phyloP scores from a whole-genome alignment of 768 basidiomycete genomes.

The Cyathus striatus region DNA sequence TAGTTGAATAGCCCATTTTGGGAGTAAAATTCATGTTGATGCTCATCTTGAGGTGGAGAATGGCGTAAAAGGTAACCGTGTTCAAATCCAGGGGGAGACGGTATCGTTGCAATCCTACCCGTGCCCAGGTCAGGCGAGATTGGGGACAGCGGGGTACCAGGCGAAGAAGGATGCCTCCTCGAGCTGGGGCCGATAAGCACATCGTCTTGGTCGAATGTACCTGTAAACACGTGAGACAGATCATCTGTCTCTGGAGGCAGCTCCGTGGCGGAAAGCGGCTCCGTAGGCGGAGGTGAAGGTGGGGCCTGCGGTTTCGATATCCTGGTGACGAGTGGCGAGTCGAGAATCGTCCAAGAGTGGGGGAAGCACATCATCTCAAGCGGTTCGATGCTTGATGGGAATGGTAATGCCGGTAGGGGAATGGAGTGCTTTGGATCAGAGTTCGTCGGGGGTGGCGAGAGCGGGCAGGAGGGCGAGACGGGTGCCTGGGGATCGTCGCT shows the following conservation, averaged over 20 bases:
- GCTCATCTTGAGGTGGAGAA: too few species aligned
- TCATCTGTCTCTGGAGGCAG: conserved; percentile 31
- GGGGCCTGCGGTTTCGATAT: conserved; percentile 24
- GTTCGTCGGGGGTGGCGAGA: conserved; percentile 41
- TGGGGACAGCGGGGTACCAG: background rate
- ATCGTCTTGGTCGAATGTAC: too few species aligned
- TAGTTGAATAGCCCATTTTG: too few species aligned
- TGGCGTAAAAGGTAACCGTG: conserved; percentile 10
- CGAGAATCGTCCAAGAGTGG: conserved; percentile 27
- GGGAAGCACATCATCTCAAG: conserved; percentile 11
- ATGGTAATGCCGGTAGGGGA: conserved; percentile 22
- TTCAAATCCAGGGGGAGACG: background rate
- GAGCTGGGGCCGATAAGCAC: too few species aligned
- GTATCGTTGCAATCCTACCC: background rate
- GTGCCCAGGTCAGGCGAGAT: too few species aligned
- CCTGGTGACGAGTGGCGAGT: conserved; percentile 22
- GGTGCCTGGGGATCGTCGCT: too few species aligned
- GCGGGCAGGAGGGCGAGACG: conserved; percentile 21
- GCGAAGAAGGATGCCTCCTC: too few species aligned
- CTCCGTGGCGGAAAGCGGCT: conserved; percentile 27
- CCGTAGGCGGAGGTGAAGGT: conserved; percentile 39
- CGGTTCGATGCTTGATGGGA: background rate
- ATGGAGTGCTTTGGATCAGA: conserved; percentile 28
- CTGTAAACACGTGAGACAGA: too few species aligned
- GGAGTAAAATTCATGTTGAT: too few species aligned